Percentiles rank a stretch among this genome's conserved stretches.
These are phyloP conservation scores for Didymella pomorum DNA, from an alignment of 2,329 filamentous ascomycete genomes.

Conservation along the genomic window DNA sequence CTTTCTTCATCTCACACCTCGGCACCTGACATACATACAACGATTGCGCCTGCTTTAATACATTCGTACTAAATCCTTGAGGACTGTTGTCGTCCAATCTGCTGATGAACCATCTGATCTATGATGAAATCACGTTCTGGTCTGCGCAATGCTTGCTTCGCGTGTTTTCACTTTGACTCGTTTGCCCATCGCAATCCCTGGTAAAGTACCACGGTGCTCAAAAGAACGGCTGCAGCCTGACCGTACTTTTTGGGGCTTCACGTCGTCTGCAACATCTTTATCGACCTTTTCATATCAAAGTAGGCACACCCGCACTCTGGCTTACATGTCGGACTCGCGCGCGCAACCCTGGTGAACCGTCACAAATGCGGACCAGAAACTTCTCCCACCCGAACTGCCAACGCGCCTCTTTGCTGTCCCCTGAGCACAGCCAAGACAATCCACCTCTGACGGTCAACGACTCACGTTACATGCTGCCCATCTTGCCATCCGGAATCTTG, in stretches of 20 bases:
- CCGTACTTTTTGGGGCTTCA: not conserved
- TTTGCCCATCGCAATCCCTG: constrained; percentile 7
- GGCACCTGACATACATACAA: not conserved
- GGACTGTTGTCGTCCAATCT: not conserved
- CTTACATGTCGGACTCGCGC: not conserved
- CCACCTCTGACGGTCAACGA: constrained; percentile 3
- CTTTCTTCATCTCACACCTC: not conserved
- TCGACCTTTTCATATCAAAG: not conserved
- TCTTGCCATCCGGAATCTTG: not conserved
- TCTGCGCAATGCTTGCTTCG: constrained; percentile 5
- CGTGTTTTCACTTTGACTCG: constrained; percentile 10
- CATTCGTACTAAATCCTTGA: not conserved
- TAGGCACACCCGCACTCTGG: not conserved
- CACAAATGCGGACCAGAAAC: not conserved
- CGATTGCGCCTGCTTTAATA: not conserved
- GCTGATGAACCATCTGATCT: not conserved
- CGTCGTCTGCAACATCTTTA: not conserved
- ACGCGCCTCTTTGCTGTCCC: not conserved
- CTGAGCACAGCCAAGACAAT: not conserved
- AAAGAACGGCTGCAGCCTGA: not conserved
- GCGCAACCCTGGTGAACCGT: not conserved
- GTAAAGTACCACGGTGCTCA: constrained; percentile 3
- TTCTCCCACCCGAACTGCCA: constrained; percentile 3
- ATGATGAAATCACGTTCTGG: not conserved
- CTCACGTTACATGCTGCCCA: constrained; percentile 2